Conservation (phyloP, 2,329 filamentous ascomycete genomes). For the Talaromyces sp. region DNA sequence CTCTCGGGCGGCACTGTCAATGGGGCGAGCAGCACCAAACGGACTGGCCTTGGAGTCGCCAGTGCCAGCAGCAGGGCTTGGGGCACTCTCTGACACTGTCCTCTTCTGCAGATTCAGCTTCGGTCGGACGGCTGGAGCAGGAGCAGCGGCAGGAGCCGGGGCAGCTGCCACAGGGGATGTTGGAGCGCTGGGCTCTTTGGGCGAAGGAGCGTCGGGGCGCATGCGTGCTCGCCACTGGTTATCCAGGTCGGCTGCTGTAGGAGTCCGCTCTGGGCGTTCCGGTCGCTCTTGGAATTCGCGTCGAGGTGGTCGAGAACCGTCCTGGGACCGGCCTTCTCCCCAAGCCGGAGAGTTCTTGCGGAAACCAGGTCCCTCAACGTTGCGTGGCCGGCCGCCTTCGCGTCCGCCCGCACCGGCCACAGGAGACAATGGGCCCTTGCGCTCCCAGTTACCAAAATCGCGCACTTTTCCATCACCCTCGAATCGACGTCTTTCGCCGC, state of each 20-base stretch:
- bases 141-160: slow-evolving; percentile 46
- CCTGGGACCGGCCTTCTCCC: slow-evolving; percentile 63
- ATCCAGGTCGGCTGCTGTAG: slow-evolving; percentile 86
- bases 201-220: slow-evolving; percentile 66
- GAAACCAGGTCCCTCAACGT: slow-evolving; percentile 56
- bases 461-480: slow-evolving; percentile 68
- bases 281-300: slow-evolving; percentile 53
- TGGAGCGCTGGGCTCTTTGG: slow-evolving; percentile 66
- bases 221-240: slow-evolving; percentile 90
- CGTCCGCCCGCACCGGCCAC: slow-evolving; percentile 43
- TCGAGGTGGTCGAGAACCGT: slow-evolving; percentile 72
- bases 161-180: slow-evolving; percentile 60
- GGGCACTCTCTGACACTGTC: slow-evolving; percentile 71
- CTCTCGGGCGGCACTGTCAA: slow-evolving; percentile 86
- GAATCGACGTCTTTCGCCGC: slow-evolving; percentile 60
- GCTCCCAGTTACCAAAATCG: slow-evolving; percentile 88
- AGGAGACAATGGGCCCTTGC: slow-evolving; percentile 83
- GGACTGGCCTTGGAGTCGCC: slow-evolving; percentile 78
- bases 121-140: slow-evolving; percentile 61
- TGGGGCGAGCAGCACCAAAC: slow-evolving; percentile 88
- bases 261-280: slow-evolving; percentile 42
- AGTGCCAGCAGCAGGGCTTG: slow-evolving; percentile 24
- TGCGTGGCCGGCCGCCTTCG: slow-evolving; percentile 55
- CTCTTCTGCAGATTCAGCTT: slow-evolving; percentile 85
- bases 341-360: slow-evolving; percentile 67